phyloP scores from a whole-genome alignment of 2,329 filamentous ascomycete genomes.

The Botrytis porri region DNA sequence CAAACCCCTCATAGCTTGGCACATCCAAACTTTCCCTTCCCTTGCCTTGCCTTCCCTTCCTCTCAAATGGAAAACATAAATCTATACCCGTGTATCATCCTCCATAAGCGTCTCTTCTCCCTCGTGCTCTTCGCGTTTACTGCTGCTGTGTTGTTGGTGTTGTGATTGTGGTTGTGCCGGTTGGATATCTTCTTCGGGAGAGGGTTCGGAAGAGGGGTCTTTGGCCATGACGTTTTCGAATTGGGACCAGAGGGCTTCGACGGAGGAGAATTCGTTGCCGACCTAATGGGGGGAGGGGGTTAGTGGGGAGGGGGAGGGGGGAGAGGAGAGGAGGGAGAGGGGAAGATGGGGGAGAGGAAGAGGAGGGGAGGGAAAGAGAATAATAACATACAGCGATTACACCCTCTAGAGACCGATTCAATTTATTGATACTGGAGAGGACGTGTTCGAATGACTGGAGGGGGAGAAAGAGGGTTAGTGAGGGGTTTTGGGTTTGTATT shows the following conservation, averaged over 20 bases:
- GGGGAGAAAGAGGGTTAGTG: not conserved
- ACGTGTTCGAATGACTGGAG: conserved; percentile 75
- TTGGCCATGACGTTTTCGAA: conserved; percentile 96
- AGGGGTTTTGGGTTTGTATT: too few relatives aligned
- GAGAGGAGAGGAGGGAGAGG: too few relatives aligned
- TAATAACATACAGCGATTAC: conserved; percentile 69
- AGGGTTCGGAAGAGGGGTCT: conserved; percentile 30
- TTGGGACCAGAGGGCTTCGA: conserved; percentile 94
- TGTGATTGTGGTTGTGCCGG: not conserved
- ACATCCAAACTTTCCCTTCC: not conserved
- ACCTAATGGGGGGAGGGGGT: conserved; percentile 51
- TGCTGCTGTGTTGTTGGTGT: not conserved
- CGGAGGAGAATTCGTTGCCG: conserved; percentile 94
- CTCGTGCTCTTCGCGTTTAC: conserved; percentile 23
- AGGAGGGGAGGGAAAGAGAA: accelerated
- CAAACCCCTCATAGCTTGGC: not conserved
- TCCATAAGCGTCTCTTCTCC: conserved; percentile 23
- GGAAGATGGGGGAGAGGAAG: too few relatives aligned
- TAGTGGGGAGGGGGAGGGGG: not conserved
- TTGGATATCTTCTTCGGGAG: conserved; percentile 31
- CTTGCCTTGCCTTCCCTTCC: conserved; percentile 18
- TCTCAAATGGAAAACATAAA: conserved; percentile 3
- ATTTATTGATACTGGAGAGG: conserved; percentile 90
- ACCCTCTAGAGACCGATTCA: conserved; percentile 88
- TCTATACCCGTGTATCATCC: not conserved